Evolutionary conservation across 495 filamentous ascomycete genomes (phyloP).

Genomic region (Haplographium delicatum): DNA sequence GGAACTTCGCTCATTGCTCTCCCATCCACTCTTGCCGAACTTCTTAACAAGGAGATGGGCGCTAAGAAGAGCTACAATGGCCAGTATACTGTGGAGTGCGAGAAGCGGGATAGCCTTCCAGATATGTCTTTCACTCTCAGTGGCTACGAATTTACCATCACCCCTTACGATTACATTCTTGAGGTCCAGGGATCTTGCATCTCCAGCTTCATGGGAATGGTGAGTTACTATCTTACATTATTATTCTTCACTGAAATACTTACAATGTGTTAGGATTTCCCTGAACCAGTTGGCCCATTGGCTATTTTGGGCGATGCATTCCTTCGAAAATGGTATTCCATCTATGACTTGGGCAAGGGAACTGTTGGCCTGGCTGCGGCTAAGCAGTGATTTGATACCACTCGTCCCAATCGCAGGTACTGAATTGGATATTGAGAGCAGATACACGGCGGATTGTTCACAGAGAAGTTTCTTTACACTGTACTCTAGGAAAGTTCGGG

Average conservation of each 20-base stretch:
- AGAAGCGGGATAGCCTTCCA: constrained; percentile 72
- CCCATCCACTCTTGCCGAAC: constrained; percentile 86
- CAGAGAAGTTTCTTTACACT: constrained; percentile 20
- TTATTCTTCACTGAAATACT: neutral
- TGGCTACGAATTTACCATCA: constrained; percentile 88
- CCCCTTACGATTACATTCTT: constrained; percentile 88
- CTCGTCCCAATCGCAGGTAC: too few relatives aligned
- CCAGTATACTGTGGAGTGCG: constrained; percentile 91
- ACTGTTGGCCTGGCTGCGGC: constrained; percentile 84
- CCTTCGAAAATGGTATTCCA: constrained; percentile 94
- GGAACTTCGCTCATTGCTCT: constrained; percentile 97
- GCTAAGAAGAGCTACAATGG: constrained; percentile 95
- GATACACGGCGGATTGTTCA: too few relatives aligned
- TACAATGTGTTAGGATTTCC: constrained; percentile 19
- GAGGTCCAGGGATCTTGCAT: constrained; percentile 95
- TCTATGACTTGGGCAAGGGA: constrained; percentile 85
- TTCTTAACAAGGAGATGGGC: constrained; percentile 95
- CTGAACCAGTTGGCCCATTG: constrained; percentile 68
- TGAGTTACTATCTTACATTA: constrained; percentile 70
- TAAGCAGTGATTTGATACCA: constrained; percentile 44
- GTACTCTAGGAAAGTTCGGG: constrained; percentile 20
- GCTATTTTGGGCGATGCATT: constrained; percentile 97
- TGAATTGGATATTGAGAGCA: constrained; percentile 5
- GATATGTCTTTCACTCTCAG: constrained; percentile 82
- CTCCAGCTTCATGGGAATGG: constrained; percentile 96